Evolutionary conservation across 2,329 filamentous ascomycete genomes (phyloP), one percentile per base, ranked within the genome.

Genomic region (Aspergillus costaricaensis): DNA sequence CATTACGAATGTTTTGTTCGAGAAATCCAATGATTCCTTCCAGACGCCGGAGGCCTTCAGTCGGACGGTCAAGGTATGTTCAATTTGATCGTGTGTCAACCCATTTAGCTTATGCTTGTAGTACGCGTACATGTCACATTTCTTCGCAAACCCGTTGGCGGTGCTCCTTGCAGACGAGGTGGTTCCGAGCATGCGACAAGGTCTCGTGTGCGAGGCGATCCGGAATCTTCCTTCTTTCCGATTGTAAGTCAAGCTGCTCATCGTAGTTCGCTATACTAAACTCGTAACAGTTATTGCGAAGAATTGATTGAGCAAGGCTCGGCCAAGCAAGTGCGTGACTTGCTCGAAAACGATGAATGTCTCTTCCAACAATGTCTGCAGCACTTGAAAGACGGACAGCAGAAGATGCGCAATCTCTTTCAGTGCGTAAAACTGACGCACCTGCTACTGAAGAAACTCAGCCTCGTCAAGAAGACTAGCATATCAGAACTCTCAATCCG

Each of bases 111-210:
- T 62, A 77, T 55, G 56, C 21, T 12, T 59, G 4, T 72, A 86
- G 77, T 88, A 88, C 71, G 80, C 83, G 1, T 86, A 85, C 67
- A 87, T 88, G 86, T 83, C 83, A 8, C 83, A 86, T 65, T 87
- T 85, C 69, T 88, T 86, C 63, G 85, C 85, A 25, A 88, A 86
- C 67, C 80, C 83, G 6, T 71, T 86, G 2, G 82, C 82, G 36
- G 69, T 84, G 3, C 78, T 88, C 49, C 71, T 86, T n/a, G 70
- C 70, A 48, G 58, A 68, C 7, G 55, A 66, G 9, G 23, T 51
- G 17, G 41, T 62, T 8, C 65, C 70, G 2, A 53, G 74, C 1
- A 63, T 69, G 12, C 50, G 80, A 68, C 56, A 70, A 63, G 62
- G 61, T 6, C 79, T 82, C 43, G 77, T 84, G 17, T 82, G 82